phyloP scores from a whole-genome alignment of 495 filamentous ascomycete genomes.

The Aspergillus conjunctus region DNA sequence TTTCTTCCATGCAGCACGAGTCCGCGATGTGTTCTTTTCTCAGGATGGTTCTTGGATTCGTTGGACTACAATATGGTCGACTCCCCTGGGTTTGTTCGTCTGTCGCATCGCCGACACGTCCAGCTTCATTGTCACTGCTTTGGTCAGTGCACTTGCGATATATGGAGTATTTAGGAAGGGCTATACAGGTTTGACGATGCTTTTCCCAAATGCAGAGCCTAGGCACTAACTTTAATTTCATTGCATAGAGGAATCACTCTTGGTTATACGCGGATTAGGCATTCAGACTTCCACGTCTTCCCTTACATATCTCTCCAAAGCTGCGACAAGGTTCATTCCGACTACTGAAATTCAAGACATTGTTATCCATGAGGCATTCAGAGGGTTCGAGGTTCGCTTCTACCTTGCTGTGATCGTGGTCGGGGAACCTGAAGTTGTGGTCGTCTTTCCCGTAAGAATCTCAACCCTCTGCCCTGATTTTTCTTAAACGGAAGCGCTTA shows the following conservation, averaged over 20 bases:
- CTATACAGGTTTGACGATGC: conserved; percentile 46
- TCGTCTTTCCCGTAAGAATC: conserved; percentile 79
- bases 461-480: not conserved
- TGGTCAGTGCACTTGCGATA: conserved; percentile 36
- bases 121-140: conserved; percentile 33
- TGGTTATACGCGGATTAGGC: conserved; percentile 85
- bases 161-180: conserved; percentile 53
- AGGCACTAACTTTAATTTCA: not conserved
- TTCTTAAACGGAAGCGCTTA: not conserved
- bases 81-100: conserved; percentile 29
- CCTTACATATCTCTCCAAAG: conserved; percentile 60
- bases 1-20: conserved; percentile 43
- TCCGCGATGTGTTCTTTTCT: conserved; percentile 32
- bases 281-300: conserved; percentile 82
- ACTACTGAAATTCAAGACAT: conserved; percentile 90
- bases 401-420: conserved; percentile 91
- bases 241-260: conserved; percentile 72
- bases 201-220: conserved; percentile 28
- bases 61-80: conserved; percentile 41
- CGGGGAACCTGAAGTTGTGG: conserved; percentile 83
- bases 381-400: conserved; percentile 86
- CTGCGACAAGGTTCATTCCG: conserved; percentile 87
- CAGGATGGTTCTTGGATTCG: conserved; percentile 28
- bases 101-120: conserved; percentile 42
- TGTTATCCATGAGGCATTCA: conserved; percentile 93